Evolutionary conservation across 148 eudicot species (phyloP).

Genomic region (Rhododendron kiyosumense): DNA sequence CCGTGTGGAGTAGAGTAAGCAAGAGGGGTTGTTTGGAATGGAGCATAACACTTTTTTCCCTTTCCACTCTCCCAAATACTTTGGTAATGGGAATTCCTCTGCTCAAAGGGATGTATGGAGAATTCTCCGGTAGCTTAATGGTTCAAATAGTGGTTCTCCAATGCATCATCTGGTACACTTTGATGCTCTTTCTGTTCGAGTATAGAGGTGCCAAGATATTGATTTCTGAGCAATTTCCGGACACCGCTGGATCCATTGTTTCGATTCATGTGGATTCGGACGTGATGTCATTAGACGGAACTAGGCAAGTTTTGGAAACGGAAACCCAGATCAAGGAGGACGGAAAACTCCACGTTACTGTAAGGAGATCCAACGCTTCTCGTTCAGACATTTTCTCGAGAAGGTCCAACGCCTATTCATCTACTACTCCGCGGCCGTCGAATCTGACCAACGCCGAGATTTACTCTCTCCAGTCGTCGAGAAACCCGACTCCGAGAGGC

Average conservation of each 20-base stretch:
- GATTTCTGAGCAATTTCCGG: slow-evolving; percentile 92
- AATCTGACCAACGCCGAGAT: slow-evolving; percentile 87
- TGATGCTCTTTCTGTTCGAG: slow-evolving; percentile 92
- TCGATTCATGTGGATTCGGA: slow-evolving; percentile 92
- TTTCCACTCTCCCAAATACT: slow-evolving; percentile 84
- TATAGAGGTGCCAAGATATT: slow-evolving; percentile 67
- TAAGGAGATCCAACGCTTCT: slow-evolving; percentile 69
- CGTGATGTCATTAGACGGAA: slow-evolving; percentile 70
- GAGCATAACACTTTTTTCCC: slow-evolving; percentile 76
- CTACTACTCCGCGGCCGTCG: slow-evolving; percentile 59
- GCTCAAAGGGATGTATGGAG: slow-evolving; percentile 91
- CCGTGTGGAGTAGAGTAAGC: slow-evolving; percentile 49
- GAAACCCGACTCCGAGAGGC: slow-evolving; percentile 81
- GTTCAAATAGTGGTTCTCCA: slow-evolving; percentile 90
- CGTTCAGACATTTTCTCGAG: slow-evolving; percentile 70
- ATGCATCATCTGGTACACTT: slow-evolving; percentile 89
- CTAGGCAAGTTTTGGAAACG: slow-evolving; percentile 52
- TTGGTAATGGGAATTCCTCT: slow-evolving; percentile 95
- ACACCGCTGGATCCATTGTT: slow-evolving; percentile 73
- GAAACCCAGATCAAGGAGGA: slow-evolving; percentile 75
- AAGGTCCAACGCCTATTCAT: slow-evolving; percentile 49
- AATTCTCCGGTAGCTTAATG: slow-evolving; percentile 71
- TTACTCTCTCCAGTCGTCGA: slow-evolving; percentile 67
- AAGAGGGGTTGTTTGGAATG: slow-evolving; percentile 69
- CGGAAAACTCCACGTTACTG: slow-evolving; percentile 79